Base-by-base conservation (phyloP, 441 rosid genomes). In the Theobroma grandiflorum region DNA sequence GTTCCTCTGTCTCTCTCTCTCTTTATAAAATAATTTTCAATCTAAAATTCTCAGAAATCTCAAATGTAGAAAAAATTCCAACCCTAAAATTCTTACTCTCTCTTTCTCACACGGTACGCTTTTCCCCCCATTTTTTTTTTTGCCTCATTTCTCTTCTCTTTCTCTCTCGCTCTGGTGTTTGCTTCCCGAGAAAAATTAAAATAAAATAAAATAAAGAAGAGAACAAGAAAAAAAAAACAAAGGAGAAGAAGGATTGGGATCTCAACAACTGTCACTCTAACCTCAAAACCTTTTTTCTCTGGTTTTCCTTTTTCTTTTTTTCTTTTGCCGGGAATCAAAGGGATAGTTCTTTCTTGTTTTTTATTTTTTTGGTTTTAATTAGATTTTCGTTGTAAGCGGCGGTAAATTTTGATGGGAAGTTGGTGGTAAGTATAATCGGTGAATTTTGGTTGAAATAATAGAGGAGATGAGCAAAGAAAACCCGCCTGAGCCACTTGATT, bases 401-500 rank as follows among this genome's bases (percentile, higher is more conserved):
- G 68, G 79, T 64, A 43, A 31, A 53, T 55, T 47, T 40, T 75
- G 49, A 15, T 31, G 73, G 45, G 79, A 37, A 69, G 43, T 78
- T 33, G 37, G 50, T 67, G 80, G 11, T 71, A 31, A 73, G 50
- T 78, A 57, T 74, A 69, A 22, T 71, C 69, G 81, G 57, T 69
- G 9, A 69, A 37, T 52, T 82, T 72, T 78, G 77, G 79, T 72
- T 63, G 83, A 75, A 37, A 26, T 43, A 18, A 57, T 12, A 62
- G 69, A 83, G 80, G 90, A 87, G 75, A 97, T 97, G 98, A 95
- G 86, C 88, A 95, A 88, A 91, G 97, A 87, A 61, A 89, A 83
- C 74, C 91, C 91, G 0, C 99, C 99, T 0, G 99, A 97, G 91
- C 99, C 98, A 42, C 98, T 97, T 74, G 99, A 97, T 95, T 97